Conservation (phyloP, 2,329 filamentous ascomycete species). For the Colletotrichum tamarilloi region DNA sequence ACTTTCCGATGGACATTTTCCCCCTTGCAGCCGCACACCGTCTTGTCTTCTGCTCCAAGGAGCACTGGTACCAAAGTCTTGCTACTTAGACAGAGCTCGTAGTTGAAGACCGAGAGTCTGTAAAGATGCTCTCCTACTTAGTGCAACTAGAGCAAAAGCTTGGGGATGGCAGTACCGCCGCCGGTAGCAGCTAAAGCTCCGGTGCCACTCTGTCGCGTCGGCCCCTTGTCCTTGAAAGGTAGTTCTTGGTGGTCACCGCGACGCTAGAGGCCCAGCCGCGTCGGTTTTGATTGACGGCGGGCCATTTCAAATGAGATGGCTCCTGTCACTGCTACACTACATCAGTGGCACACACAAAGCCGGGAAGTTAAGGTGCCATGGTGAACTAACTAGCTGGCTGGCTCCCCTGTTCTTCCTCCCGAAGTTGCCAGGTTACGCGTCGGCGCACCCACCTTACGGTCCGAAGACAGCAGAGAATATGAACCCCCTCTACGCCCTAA, state of each 20-base stretch:
- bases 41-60: not conserved
- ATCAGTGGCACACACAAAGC: conserved; percentile 9
- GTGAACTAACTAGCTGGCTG: not conserved
- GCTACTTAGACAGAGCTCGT: not conserved
- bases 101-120: not conserved
- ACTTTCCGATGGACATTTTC: not conserved
- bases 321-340: not conserved
- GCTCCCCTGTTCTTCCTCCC: not conserved
- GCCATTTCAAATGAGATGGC: conserved; percentile 11
- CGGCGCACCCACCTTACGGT: not conserved
- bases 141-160: not conserved
- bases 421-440: not conserved
- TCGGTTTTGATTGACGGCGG: conserved; percentile 9
- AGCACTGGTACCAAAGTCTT: not conserved
- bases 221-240: conserved; percentile 20
- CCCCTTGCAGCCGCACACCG: not conserved
- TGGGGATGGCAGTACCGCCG: not conserved
- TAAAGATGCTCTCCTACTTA: not conserved
- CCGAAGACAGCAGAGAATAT: conserved; percentile 18
- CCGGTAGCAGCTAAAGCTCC: conserved; percentile 1
- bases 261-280: conserved; percentile 11
- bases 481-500: conserved; percentile 5
- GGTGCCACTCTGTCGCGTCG: not conserved
- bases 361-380: not conserved
- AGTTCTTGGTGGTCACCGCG: conserved; percentile 2